Base-by-base conservation (phyloP, 495 filamentous ascomycete genomes). In the Xylaria sp. region DNA sequence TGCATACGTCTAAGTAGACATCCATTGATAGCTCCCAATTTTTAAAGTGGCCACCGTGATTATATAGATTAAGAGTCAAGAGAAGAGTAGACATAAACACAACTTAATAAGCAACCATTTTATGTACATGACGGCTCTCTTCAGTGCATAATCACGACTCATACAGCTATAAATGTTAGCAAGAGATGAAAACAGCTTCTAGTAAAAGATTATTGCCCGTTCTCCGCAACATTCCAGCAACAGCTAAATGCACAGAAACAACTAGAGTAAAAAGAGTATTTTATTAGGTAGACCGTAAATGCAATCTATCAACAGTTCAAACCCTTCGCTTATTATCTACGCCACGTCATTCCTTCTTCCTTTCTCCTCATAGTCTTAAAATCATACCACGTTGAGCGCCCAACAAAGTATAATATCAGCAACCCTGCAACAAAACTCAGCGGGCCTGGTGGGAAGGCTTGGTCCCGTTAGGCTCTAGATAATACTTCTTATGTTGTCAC, bases 391-490 rank as follows among this genome's bases (percentile, higher is more conserved):
- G 58, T 37, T 26, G 8, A 8, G 46, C 24, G 68, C n/a, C 24
- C 44, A 52, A 43, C 33, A 6, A 44, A 43, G 7, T 53, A n/a
- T 26, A 40, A 35, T n/a, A 26, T n/a, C 35, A 64, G 44, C 2
- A 70, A 24, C 33, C 21, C 64, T 53, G 59, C 61, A 33, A 64
- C n/a, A 26, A 61, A 33, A 29, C 33, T 40, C 53, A 17, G n/a
- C 29, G 6, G 41, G 29, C 57, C 52, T 48, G n/a, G 41, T 55
- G 33, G 48, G 33, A 29, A 21, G 58, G 37, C 44, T 57, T 21
- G 29, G 50, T 69, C 57, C 55, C 44, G 26, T 31, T 29, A 21
- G 21, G 35, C 44, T 52, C 14, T 44, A n/a, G n/a, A 63, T 15
- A 35, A 29, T 53, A n/a, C n/a, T 12, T 21, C 40, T 15, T n/a